A percentile compares a stretch with the other conserved stretches of the same genome.
Evolutionary conservation across 129 eudicot species (phyloP).

Genomic region (Saussurea involucrata): DNA sequence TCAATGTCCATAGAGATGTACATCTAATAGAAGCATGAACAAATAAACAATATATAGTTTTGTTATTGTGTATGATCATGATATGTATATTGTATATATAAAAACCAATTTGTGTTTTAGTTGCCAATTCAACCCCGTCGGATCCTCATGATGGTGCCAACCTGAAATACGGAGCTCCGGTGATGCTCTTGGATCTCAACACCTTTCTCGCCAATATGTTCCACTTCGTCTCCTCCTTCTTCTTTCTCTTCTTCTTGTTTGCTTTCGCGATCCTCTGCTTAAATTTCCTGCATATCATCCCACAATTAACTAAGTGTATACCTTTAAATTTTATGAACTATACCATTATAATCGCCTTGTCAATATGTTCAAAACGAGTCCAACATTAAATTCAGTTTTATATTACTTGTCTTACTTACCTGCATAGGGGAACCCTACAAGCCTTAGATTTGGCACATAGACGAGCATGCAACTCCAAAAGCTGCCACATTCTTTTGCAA

Average conservation of each 20-base stretch:
- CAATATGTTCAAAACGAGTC: too few relatives aligned
- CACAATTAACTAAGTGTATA: constrained; percentile 15
- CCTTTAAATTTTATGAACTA: too few relatives aligned
- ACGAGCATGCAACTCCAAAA: constrained; percentile 86
- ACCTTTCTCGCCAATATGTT: constrained; percentile 77
- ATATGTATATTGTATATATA: constrained; percentile 12
- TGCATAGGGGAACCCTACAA: constrained; percentile 90
- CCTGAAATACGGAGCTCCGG: constrained; percentile 84
- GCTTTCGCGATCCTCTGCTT: constrained; percentile 41
- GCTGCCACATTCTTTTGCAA: constrained; percentile 86
- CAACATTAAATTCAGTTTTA: too few relatives aligned
- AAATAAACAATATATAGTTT: not conserved
- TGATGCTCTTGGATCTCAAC: constrained; percentile 77
- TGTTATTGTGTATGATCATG: constrained; percentile 8
- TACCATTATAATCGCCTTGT: too few relatives aligned
- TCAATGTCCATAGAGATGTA: constrained; percentile 9
- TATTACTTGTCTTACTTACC: constrained; percentile 50
- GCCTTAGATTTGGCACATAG: constrained; percentile 69
- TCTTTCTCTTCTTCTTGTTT: constrained; percentile 43
- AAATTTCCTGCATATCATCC: constrained; percentile 40
- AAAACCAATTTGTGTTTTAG: not conserved
- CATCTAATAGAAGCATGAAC: constrained; percentile 21
- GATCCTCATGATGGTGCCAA: constrained; percentile 38
- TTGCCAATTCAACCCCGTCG: constrained; percentile 16
- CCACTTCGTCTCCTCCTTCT: constrained; percentile 81